Evolutionary conservation across 768 basidiomycete species (phyloP), one percentile per base, ranked within the genome.

Genomic region (Candolleomyces aberdarensis): DNA sequence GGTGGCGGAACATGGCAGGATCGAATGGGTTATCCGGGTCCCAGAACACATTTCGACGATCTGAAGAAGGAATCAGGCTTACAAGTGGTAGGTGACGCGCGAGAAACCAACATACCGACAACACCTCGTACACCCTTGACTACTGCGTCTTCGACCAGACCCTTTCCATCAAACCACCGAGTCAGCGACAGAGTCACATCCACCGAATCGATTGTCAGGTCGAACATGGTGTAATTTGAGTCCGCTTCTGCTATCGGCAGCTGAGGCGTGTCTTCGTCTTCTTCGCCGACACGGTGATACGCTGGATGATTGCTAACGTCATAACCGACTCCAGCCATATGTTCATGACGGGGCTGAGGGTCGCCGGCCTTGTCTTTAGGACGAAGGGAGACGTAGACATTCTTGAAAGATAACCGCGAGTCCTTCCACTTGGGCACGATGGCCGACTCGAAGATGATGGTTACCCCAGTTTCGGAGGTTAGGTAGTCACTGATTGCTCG

Each of bases 351-450:
- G 9, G 39, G 67, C 61, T 66, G 66, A 19, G 62, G 67, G 39
- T 62, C 46, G 44, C 62, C 41, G 14, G 63, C 57, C 9, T 67
- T 32, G 5, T 66, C 62, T 32, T 67, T 62, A 2, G 92, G 90
- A 5, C 94, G 83, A 10, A 94, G 87, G 22, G 94, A 96, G 50
- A 99, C 80, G 67, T 92, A 98, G 48, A 98, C 96, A 66, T 98
- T 97, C 71, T 94, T 94, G 83, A 99, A 96, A 0, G 95, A 95
- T 57, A 99, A 89, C 14, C 90, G 88, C 10, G 94, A 96, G 67
- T 96, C 93, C 63, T 94, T 92, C 94, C 96, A 97, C 72, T 94
- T 95, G 3, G 97, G 96, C 10, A 98, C 96, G 66, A 98, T 96
- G 32, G 97, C 97, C 5, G 92, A 94, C 74, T 99, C 97, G 71